These are phyloP conservation scores for Hygrocybe punicea DNA, from an alignment of 768 basidiomycete species.

Conservation along the genomic window DNA sequence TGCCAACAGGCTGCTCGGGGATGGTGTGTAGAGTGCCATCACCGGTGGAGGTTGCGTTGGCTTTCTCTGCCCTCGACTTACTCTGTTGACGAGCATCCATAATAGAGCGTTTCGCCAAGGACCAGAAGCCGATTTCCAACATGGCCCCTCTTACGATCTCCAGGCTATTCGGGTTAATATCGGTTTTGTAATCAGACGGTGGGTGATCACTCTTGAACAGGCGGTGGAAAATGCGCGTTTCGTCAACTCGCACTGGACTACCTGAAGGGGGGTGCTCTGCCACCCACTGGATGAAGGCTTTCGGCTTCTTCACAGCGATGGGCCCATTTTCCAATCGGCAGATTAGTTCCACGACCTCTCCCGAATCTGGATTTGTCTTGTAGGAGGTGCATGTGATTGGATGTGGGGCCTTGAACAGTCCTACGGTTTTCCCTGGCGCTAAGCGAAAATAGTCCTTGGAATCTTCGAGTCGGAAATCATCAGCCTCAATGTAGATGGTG, in stretches of 20 bases:
- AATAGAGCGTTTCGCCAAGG: slow-evolving; percentile 67
- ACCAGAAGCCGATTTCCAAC: slow-evolving; percentile 87
- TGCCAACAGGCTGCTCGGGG: slow-evolving; percentile 76
- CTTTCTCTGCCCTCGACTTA: slow-evolving; percentile 53
- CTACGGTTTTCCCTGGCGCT: slow-evolving; percentile 96
- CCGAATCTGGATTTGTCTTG: slow-evolving; percentile 68
- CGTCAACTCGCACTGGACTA: slow-evolving; percentile 81
- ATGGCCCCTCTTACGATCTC: slow-evolving; percentile 78
- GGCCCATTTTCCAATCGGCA: slow-evolving; percentile 72
- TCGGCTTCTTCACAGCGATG: slow-evolving; percentile 69
- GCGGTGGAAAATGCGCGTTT: slow-evolving; percentile 88
- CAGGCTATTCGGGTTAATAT: slow-evolving; percentile 79
- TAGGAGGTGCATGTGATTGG: slow-evolving; percentile 93
- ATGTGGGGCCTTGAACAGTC: slow-evolving; percentile 87
- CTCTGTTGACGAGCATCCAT: slow-evolving; percentile 65
- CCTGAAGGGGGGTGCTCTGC: slow-evolving; percentile 75
- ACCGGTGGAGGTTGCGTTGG: slow-evolving; percentile 38
- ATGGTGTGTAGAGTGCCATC: slow-evolving; percentile 59
- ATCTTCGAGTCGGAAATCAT: slow-evolving; percentile 90
- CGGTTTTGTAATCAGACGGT: slow-evolving; percentile 72
- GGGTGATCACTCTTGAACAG: slow-evolving; percentile 96
- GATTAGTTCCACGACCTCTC: slow-evolving; percentile 74
- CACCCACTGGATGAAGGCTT: slow-evolving; percentile 97
- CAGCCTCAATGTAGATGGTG: slow-evolving; percentile 85
- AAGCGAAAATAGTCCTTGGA: slow-evolving; percentile 96